phyloP scores from a whole-genome alignment of 768 basidiomycete species.

The Cystobasidium onofrii region DNA sequence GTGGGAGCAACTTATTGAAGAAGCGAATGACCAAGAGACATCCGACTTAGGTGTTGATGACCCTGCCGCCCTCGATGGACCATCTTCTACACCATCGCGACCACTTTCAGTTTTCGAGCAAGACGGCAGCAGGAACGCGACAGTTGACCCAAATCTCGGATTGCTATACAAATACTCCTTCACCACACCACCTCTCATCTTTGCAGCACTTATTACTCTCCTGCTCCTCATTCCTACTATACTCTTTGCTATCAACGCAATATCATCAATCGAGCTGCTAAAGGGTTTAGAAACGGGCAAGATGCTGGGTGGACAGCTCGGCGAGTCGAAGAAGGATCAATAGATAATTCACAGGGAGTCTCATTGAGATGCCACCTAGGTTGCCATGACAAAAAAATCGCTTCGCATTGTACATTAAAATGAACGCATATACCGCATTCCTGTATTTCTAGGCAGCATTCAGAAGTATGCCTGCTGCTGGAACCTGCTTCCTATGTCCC shows the following conservation, averaged over 20 bases:
- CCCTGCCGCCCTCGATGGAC: neutral
- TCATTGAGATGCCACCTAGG: too few relatives aligned
- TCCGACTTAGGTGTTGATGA: neutral
- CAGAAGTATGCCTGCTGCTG: neutral
- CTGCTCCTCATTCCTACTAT: conserved; percentile 37
- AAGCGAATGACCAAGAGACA: neutral
- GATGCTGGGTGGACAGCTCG: conserved; percentile 36
- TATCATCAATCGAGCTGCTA: conserved; percentile 36
- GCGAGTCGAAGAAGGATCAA: conserved; percentile 29
- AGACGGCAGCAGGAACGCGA: neutral
- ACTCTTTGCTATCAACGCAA: conserved; percentile 30
- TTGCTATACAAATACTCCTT: conserved; percentile 22
- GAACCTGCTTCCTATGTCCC: too few relatives aligned
- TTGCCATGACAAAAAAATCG: too few relatives aligned
- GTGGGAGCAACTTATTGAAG: conserved; percentile 3
- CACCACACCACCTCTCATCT: conserved; percentile 2
- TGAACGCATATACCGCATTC: neutral
- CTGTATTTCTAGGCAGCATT: neutral
- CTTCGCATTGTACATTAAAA: too few relatives aligned
- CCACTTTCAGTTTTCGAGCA: conserved; percentile 22
- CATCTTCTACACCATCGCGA: neutral
- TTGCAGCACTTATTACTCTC: conserved; percentile 33
- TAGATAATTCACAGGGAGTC: neutral
- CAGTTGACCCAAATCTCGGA: conserved; percentile 23
- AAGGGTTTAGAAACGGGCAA: conserved; percentile 38